phyloP scores from a whole-genome alignment of 2,329 filamentous ascomycete genomes.

The Bipolaris sorokiniana region DNA sequence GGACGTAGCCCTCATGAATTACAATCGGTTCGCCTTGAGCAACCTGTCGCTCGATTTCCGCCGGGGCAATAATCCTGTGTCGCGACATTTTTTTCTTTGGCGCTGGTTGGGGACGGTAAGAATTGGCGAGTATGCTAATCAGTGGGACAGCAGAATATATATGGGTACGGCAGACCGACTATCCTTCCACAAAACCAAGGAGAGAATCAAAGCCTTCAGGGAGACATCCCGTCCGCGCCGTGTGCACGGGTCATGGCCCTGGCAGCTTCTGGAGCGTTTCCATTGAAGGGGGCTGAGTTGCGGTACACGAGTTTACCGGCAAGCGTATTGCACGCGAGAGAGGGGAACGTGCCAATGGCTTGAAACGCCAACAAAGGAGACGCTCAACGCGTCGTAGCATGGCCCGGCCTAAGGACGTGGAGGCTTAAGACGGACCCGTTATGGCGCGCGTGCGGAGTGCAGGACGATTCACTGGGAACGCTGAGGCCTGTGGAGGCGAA shows the following conservation, averaged over 20 bases:
- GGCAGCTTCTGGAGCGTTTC: constrained; percentile 13
- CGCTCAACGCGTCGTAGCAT: constrained; percentile 2
- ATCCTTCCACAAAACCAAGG: constrained; percentile 4
- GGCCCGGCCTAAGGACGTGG: neutral
- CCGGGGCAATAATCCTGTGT: constrained; percentile 50
- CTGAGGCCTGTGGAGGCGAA: neutral
- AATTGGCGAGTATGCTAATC: constrained; percentile 6
- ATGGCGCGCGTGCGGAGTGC: neutral
- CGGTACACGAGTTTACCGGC: constrained; percentile 15
- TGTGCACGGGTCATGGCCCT: constrained; percentile 17
- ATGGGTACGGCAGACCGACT: constrained; percentile 10
- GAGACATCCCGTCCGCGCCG: constrained; percentile 12
- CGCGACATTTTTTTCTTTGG: constrained; percentile 25
- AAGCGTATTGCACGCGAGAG: constrained; percentile 10
- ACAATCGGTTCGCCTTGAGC: constrained; percentile 63
- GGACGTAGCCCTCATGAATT: constrained; percentile 61
- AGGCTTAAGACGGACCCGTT: neutral
- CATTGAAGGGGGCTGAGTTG: constrained; percentile 20
- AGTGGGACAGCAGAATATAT: constrained; percentile 18
- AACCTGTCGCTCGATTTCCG: constrained; percentile 60
- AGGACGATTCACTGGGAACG: neutral
- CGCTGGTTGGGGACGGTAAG: constrained; percentile 6
- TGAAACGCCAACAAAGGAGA: constrained; percentile 8
- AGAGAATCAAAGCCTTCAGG: constrained; percentile 11
- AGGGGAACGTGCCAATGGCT: neutral